These are phyloP conservation scores for Mytilinidion resinicola DNA, from an alignment of 495 filamentous ascomycete genomes.

Conservation along the genomic window DNA sequence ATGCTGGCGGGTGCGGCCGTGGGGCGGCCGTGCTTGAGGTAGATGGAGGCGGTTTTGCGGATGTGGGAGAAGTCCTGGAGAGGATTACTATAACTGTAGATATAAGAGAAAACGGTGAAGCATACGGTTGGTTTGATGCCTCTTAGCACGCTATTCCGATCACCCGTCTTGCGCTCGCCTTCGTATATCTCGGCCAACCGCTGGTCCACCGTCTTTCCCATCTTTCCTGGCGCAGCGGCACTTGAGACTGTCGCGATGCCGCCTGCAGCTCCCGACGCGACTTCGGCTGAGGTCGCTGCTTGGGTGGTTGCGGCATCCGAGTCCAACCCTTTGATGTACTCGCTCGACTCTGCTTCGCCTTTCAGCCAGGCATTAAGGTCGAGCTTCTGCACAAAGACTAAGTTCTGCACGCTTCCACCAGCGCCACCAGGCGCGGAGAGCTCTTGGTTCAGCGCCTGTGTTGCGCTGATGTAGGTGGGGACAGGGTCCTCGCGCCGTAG, in stretches of 20 bases:
- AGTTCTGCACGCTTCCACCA: constrained; percentile 63
- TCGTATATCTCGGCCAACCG: constrained; percentile 81
- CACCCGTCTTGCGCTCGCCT: constrained; percentile 82
- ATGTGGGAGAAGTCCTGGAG: constrained; percentile 88
- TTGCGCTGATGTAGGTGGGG: constrained; percentile 80
- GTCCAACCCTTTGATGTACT: constrained; percentile 81
- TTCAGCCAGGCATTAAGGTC: constrained; percentile 90
- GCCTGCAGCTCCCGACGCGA: constrained; percentile 45
- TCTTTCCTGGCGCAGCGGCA: constrained; percentile 34
- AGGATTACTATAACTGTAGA: constrained; percentile 19
- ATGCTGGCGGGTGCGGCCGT: constrained; percentile 16
- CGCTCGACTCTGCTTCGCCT: constrained; percentile 78
- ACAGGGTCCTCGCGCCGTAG: constrained; percentile 81
- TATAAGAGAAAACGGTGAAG: background rate
- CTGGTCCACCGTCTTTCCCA: constrained; percentile 61
- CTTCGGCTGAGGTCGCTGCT: constrained; percentile 43
- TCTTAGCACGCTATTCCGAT: constrained; percentile 79
- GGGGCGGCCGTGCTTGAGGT: constrained; percentile 69
- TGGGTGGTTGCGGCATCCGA: constrained; percentile 46
- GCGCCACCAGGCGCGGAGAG: constrained; percentile 52
- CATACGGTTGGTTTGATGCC: constrained; percentile 87
- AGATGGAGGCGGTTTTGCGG: constrained; percentile 74
- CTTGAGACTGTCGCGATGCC: constrained; percentile 24
- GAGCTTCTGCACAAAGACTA: constrained; percentile 82
- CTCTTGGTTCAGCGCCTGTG: constrained; percentile 73